Evolutionary conservation across 371 early-diverging fungal genomes (phyloP).

Genomic region (Fennellomyces sp.): DNA sequence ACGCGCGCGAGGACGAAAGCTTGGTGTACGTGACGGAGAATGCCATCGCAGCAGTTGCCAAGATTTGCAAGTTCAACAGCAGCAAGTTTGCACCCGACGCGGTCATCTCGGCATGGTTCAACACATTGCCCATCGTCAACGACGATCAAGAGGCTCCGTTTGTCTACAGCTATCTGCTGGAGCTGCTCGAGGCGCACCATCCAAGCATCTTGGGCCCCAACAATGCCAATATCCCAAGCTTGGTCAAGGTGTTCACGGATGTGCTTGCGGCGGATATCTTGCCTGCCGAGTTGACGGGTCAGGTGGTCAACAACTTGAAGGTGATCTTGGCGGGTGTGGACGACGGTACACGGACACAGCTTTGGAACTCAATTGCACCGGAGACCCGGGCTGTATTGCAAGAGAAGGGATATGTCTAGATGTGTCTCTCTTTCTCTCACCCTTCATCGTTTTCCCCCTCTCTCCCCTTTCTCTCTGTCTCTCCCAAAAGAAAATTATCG

Average conservation of each 20-base stretch:
- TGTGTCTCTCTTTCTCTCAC: background rate
- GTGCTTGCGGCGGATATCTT: slow-evolving; percentile 72
- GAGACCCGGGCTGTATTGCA: slow-evolving; percentile 72
- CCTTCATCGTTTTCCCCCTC: background rate
- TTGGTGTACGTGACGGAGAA: slow-evolving; percentile 89
- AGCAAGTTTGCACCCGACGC: slow-evolving; percentile 63
- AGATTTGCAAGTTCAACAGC: slow-evolving; percentile 75
- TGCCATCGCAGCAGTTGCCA: slow-evolving; percentile 86
- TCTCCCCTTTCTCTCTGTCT: background rate
- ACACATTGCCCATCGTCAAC: slow-evolving; percentile 78
- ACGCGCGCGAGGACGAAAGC: slow-evolving; percentile 65
- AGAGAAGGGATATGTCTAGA: slow-evolving; percentile 59
- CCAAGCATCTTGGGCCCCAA: slow-evolving; percentile 65
- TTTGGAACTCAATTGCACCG: slow-evolving; percentile 70
- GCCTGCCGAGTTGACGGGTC: slow-evolving; percentile 54
- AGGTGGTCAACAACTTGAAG: slow-evolving; percentile 68
- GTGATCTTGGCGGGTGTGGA: slow-evolving; percentile 59
- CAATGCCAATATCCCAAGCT: slow-evolving; percentile 63
- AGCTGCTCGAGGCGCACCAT: slow-evolving; percentile 69
- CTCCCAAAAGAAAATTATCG: too few relatives aligned
- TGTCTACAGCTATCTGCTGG: slow-evolving; percentile 78
- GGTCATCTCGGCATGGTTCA: slow-evolving; percentile 78
- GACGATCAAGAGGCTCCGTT: slow-evolving; percentile 87
- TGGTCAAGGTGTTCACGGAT: slow-evolving; percentile 71
- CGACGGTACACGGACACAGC: slow-evolving; percentile 57